phyloP scores from a whole-genome alignment of 2,329 filamentous ascomycete genomes.

The Cladosporium sp. region DNA sequence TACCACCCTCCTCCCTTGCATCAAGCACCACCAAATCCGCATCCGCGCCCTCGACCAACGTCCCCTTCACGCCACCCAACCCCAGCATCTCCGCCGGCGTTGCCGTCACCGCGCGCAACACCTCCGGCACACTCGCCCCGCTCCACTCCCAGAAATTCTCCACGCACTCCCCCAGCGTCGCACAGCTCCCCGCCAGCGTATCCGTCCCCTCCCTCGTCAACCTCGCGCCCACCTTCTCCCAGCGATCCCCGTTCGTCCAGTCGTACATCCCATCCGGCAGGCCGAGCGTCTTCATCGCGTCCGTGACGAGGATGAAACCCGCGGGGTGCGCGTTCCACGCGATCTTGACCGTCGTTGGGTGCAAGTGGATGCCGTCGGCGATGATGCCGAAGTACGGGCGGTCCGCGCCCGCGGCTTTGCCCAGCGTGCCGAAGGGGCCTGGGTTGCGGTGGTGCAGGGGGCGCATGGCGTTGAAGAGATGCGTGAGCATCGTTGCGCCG shows the following conservation, averaged over 20 bases:
- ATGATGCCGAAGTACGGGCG: conserved; percentile 85
- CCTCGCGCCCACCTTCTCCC: conserved; percentile 64
- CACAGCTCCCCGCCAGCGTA: conserved; percentile 57
- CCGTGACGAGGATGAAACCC: conserved; percentile 83
- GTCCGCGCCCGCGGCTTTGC: conserved; percentile 41
- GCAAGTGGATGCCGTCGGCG: conserved; percentile 82
- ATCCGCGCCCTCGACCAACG: conserved; percentile 39
- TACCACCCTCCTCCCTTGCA: conserved; percentile 42
- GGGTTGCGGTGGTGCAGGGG: conserved; percentile 87
- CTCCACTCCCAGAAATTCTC: conserved; percentile 76
- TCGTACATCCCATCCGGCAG: conserved; percentile 77
- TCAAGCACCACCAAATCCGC: conserved; percentile 58
- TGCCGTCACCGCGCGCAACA: conserved; percentile 64
- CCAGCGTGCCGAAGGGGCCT: conserved; percentile 80
- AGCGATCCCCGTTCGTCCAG: conserved; percentile 69
- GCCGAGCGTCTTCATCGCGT: conserved; percentile 83
- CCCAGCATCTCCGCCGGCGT: conserved; percentile 75
- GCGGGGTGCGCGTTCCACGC: conserved; percentile 79
- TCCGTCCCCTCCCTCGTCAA: conserved; percentile 72
- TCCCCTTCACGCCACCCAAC: conserved; percentile 60
- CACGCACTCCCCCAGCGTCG: conserved; percentile 68
- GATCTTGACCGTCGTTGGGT: conserved; percentile 82
- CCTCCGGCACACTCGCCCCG: conserved; percentile 60
- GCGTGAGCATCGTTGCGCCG: conserved; percentile 83
- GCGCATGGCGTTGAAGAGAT: conserved; percentile 90